Conservation (phyloP, 129 eudicot genomes). For the Oenanthe sinensis region DNA sequence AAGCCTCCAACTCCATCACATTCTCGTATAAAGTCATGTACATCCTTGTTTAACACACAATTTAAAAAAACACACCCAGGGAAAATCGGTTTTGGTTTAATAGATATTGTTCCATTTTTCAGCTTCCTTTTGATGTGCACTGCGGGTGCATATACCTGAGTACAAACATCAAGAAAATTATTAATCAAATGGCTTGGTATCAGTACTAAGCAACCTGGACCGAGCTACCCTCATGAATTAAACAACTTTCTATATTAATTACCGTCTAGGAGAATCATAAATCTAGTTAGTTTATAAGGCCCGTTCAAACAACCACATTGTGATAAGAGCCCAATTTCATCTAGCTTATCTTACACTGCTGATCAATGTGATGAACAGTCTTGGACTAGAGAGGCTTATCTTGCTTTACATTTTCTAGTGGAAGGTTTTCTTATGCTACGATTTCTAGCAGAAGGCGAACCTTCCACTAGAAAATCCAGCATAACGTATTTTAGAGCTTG, state of each 20-base stretch:
- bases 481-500: too few relatives aligned
- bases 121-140: conserved; percentile 58
- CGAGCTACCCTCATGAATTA: background rate
- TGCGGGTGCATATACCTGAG: conserved; percentile 73
- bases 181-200: background rate
- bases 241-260: background rate
- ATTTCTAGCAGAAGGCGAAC: too few relatives aligned
- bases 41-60: conserved; percentile 67
- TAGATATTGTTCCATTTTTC: conserved; percentile 59
- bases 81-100: conserved; percentile 66
- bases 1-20: conserved; percentile 75
- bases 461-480: too few relatives aligned
- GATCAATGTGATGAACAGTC: too few relatives aligned
- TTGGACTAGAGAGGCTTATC: too few relatives aligned
- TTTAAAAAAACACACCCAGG: conserved; percentile 78
- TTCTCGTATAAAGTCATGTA: conserved; percentile 72
- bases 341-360: too few relatives aligned
- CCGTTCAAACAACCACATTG: too few relatives aligned
- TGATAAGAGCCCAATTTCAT: too few relatives aligned
- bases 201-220: background rate
- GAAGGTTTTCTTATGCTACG: too few relatives aligned
- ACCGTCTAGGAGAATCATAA: too few relatives aligned
- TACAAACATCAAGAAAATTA: conserved; percentile 8
- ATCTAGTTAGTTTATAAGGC: too few relatives aligned
- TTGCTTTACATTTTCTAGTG: too few relatives aligned